A percentile compares a stretch with the other conserved stretches of the same genome.
Evolutionary conservation across 352 stramenopile genomes (phyloP).

Genomic region (Phytopythium sindhum): DNA sequence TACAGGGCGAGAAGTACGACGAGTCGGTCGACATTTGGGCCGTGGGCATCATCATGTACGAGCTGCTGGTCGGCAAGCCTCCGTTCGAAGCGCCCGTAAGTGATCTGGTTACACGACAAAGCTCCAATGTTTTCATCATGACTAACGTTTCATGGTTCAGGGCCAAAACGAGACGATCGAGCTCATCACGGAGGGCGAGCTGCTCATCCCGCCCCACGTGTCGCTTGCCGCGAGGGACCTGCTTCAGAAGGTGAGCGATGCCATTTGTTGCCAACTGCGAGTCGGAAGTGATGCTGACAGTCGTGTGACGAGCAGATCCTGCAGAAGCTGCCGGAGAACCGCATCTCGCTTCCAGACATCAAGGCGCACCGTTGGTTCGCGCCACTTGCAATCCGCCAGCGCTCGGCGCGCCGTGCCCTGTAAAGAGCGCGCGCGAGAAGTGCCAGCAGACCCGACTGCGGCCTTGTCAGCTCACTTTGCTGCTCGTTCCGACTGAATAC

Average conservation of each 20-base stretch:
- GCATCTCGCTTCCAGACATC: slow-evolving; percentile 63
- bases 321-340: slow-evolving; percentile 59
- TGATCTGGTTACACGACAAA: background rate
- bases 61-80: slow-evolving; percentile 96
- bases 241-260: slow-evolving; percentile 40
- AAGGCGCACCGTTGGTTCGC: slow-evolving; percentile 78
- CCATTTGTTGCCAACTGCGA: background rate
- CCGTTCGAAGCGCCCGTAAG: slow-evolving; percentile 95
- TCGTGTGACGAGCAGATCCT: slow-evolving; percentile 45
- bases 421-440: slow-evolving; percentile 2
- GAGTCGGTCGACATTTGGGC: slow-evolving; percentile 99
- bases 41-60: slow-evolving; percentile 98
- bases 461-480: background rate
- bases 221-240: slow-evolving; percentile 72
- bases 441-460: background rate
- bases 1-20: slow-evolving; percentile 94
- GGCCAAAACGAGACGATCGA: slow-evolving; percentile 95
- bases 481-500: slow-evolving; percentile 3
- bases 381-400: slow-evolving; percentile 48
- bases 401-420: slow-evolving; percentile 28
- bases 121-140: background rate
- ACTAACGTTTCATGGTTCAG: slow-evolving; percentile 24
- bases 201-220: slow-evolving; percentile 64
- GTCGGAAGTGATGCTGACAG: background rate
- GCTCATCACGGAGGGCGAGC: slow-evolving; percentile 88